Conservation (phyloP, 768 basidiomycete genomes). For the Stropharia rugosoannulata region DNA sequence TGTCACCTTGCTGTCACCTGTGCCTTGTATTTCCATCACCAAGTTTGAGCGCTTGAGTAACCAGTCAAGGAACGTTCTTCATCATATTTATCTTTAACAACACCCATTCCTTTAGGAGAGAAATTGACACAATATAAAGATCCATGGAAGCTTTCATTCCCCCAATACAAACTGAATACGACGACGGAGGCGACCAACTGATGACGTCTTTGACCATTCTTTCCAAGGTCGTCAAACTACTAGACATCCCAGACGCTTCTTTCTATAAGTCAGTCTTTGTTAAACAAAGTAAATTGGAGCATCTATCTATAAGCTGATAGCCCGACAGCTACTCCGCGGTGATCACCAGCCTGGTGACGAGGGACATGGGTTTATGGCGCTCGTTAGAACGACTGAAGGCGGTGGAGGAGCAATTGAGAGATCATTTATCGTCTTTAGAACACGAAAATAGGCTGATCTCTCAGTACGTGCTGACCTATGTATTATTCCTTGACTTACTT, state of each 20-base stretch:
- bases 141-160: slow-evolving; percentile 17
- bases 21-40: no score
- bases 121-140: no score
- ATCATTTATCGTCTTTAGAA: slow-evolving; percentile 28
- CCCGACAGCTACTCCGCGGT: slow-evolving; percentile 35
- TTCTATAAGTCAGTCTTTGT: slow-evolving; percentile 28
- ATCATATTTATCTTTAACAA: no score
- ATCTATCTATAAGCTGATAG: neutral
- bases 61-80: no score
- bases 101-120: no score
- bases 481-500: neutral
- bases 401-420: slow-evolving; percentile 36
- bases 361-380: slow-evolving; percentile 28
- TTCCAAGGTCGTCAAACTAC: slow-evolving; percentile 23
- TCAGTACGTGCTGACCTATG: slow-evolving; percentile 27
- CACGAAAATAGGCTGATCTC: slow-evolving; percentile 37
- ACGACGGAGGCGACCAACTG: slow-evolving; percentile 16
- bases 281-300: no score
- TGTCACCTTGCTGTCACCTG: no score
- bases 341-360: slow-evolving; percentile 30
- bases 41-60: no score
- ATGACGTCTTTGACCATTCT: slow-evolving; percentile 23
- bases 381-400: slow-evolving; percentile 31
- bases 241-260: slow-evolving; percentile 34
- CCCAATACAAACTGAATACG: slow-evolving; percentile 11